Conservation (phyloP, 2,329 filamentous ascomycete species). For the Neopestalotiopsis sp. region DNA sequence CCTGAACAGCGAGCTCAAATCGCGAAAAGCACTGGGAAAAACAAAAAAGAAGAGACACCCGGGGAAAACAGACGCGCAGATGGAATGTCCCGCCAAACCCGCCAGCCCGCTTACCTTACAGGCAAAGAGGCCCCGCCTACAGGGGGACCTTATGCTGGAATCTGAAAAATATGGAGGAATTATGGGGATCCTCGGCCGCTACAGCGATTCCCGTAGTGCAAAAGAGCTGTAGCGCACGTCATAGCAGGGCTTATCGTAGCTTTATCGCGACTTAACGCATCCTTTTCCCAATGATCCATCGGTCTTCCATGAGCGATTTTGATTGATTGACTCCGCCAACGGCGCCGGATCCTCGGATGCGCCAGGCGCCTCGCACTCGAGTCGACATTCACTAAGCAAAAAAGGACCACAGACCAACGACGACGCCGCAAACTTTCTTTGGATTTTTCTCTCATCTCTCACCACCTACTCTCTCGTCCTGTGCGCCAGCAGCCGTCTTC, state of each 20-base stretch:
- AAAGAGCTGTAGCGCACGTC: slow-evolving; percentile 12
- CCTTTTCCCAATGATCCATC: slow-evolving; percentile 3
- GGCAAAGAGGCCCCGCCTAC: neutral
- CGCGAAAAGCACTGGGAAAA: neutral
- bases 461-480: neutral
- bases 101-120: neutral
- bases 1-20: slow-evolving; percentile 1
- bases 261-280: neutral
- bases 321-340: slow-evolving; percentile 10
- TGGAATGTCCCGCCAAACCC: too few species aligned
- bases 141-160: neutral
- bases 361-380: neutral
- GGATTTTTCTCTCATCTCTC: neutral
- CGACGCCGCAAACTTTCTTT: neutral
- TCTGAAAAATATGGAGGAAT: neutral
- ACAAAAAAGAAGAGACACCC: neutral
- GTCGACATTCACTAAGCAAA: neutral
- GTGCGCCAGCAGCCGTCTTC: too few species aligned
- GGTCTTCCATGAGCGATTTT: slow-evolving; percentile 10
- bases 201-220: neutral
- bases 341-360: slow-evolving; percentile 16
- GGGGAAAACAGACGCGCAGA: neutral
- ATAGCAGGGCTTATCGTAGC: slow-evolving; percentile 11
- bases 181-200: neutral
- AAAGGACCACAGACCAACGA: neutral